phyloP scores from a whole-genome alignment of 768 basidiomycete genomes.

The Xerocomus brunneocitrinus region DNA sequence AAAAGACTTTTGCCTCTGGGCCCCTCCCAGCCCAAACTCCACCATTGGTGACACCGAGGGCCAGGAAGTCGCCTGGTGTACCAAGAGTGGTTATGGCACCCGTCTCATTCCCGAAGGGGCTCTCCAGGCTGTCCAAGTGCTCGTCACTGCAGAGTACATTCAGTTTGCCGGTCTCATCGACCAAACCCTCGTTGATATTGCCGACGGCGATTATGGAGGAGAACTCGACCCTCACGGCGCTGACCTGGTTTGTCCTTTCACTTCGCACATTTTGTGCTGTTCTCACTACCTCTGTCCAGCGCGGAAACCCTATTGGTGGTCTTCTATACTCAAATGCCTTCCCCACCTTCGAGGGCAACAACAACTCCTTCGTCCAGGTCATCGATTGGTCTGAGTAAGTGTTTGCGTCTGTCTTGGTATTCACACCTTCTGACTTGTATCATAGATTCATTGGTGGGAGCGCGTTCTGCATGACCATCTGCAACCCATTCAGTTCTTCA shows the following conservation, averaged over 20 bases:
- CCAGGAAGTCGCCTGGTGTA: slow-evolving; percentile 70
- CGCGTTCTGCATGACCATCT: slow-evolving; percentile 66
- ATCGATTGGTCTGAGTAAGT: slow-evolving; percentile 63
- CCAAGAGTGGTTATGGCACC: slow-evolving; percentile 58
- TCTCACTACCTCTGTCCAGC: slow-evolving; percentile 32
- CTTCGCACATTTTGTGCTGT: slow-evolving; percentile 10
- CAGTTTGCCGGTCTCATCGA: slow-evolving; percentile 63
- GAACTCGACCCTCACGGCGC: slow-evolving; percentile 78
- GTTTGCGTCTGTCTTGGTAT: neutral
- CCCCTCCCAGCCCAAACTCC: slow-evolving; percentile 43
- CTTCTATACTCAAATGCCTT: slow-evolving; percentile 60
- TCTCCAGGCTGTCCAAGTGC: slow-evolving; percentile 60
- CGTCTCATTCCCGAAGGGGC: slow-evolving; percentile 66
- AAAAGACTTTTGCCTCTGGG: slow-evolving; percentile 72
- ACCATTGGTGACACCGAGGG: slow-evolving; percentile 64
- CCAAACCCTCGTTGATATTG: slow-evolving; percentile 54
- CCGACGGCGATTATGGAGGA: slow-evolving; percentile 57
- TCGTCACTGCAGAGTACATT: slow-evolving; percentile 52
- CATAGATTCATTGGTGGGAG: slow-evolving; percentile 60
- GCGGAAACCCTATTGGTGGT: slow-evolving; percentile 80
- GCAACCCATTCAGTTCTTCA: slow-evolving; percentile 49
- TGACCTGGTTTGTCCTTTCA: slow-evolving; percentile 41
- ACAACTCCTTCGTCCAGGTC: slow-evolving; percentile 46
- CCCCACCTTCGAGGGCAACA: slow-evolving; percentile 37
- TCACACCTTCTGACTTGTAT: slow-evolving; percentile 1